These are phyloP conservation scores for Stylonectria norvegica DNA, from an alignment of 2,329 filamentous ascomycete species.

Conservation along the genomic window DNA sequence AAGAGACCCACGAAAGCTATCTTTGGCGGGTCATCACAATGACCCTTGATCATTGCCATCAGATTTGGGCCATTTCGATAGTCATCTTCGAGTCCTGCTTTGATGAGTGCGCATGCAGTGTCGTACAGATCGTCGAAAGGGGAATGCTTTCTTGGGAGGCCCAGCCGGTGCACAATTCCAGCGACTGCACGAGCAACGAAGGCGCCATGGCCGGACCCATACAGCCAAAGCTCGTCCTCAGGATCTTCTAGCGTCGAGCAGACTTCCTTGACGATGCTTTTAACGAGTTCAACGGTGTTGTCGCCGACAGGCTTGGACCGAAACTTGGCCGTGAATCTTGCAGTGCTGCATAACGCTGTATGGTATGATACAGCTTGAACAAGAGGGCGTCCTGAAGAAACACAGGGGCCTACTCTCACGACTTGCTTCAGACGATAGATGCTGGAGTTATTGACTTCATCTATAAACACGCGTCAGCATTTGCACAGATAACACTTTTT, in stretches of 20 bases:
- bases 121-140: slow-evolving; percentile 21
- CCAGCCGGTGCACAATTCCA: slow-evolving; percentile 20
- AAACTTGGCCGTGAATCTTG: slow-evolving; percentile 17
- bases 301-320: slow-evolving; percentile 10
- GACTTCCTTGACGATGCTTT: slow-evolving; percentile 18
- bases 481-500: too few relatives aligned
- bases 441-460: too few relatives aligned
- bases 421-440: slow-evolving; percentile 19
- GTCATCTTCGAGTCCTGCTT: slow-evolving; percentile 21
- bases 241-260: slow-evolving; percentile 11
- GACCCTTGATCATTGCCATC: slow-evolving; percentile 7
- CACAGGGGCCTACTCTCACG: slow-evolving; percentile 12
- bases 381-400: slow-evolving; percentile 2
- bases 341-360: slow-evolving; percentile 3
- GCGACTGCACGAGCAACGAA: slow-evolving; percentile 22
- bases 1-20: slow-evolving; percentile 25
- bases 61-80: slow-evolving; percentile 14
- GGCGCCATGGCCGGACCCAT: slow-evolving; percentile 22
- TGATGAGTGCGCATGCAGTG: slow-evolving; percentile 14
- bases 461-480: too few relatives aligned
- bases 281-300: slow-evolving; percentile 17
- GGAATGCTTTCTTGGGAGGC: slow-evolving; percentile 9
- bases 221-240: slow-evolving; percentile 25
- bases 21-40: slow-evolving; percentile 8
- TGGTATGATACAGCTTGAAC: slow-evolving; percentile 20